Base-by-base conservation (phyloP, 176 grass and related monocot species). In the bread wheat (Triticum aestivum) region DNA sequence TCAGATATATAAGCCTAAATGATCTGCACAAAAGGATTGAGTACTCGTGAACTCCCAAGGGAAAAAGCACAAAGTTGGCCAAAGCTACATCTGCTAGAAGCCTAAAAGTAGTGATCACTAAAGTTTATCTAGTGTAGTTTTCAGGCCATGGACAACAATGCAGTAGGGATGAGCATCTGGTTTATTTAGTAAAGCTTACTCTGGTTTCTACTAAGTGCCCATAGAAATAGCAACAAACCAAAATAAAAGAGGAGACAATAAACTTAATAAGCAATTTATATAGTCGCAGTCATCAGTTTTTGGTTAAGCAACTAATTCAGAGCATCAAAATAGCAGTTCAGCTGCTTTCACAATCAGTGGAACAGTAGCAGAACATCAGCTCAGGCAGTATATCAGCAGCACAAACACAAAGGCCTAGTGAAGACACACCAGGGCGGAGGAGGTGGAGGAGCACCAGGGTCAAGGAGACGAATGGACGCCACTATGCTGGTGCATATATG, bases 151-250 rank as follows among this genome's bases (percentile, higher is more conserved):
- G 34, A 41, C 3, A 13, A 72, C 21, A 23, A 59, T 59, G 34
- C 11, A 58, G 65, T 29, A 5, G 34, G 12, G 37, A 11, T 20
- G 32, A 32, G 37, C 23, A 15, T 15, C 37, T 15, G 13, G 66
- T 82, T 82, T 37, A 52, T 17, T 83, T 37, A 69, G n/a, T 73
- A 32, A 79, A 81, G 18, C 41, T 61, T 11, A 9, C 21, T 62
- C 8, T 24, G 21, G 59, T 62, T 62, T 62, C 59, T 62, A 9
- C 1, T 0, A 61, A 10, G 21, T 61, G 59, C 61, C n/a, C 61
- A 62, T 11, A n/a, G n/a, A 24, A 62, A 24, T 44, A 61, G 34
- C 56, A 68, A 61, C 54, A 21, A 51, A n/a, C 69, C 4, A 21
- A 11, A 1, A 30, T 1, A 18, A 54, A 20, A 9, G 8, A 76